A percentile compares a stretch with the other conserved stretches of the same genome.
Evolutionary conservation across 257 asterid genomes (phyloP).

Genomic region (Hygrophila difformis): DNA sequence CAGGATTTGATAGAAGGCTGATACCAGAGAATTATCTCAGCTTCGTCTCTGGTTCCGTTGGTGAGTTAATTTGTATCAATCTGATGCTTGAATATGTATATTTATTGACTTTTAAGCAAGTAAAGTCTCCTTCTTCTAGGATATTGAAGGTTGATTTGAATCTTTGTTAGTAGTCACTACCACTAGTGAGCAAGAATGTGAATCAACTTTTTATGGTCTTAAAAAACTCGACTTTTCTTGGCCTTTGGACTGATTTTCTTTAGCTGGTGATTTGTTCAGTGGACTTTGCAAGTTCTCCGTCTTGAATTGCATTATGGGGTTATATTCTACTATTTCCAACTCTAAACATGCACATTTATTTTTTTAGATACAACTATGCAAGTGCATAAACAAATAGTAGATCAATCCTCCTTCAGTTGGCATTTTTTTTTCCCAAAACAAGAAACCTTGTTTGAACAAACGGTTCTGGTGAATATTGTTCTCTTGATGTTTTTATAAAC

Average conservation of each 20-base stretch:
- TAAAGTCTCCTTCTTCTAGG: too few species aligned
- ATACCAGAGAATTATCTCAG: conserved; percentile 89
- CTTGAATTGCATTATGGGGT: not conserved
- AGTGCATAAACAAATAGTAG: not conserved
- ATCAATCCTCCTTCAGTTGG: not conserved
- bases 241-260: not conserved
- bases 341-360: too few species aligned
- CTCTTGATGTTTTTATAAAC: too few species aligned
- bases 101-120: not conserved
- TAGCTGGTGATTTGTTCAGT: too few species aligned
- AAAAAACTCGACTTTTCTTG: conserved; percentile 7
- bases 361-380: not conserved
- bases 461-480: too few species aligned
- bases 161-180: not conserved
- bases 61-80: conserved; percentile 32
- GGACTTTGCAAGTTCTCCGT: too few species aligned
- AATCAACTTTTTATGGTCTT: conserved; percentile 1
- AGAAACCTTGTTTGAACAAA: too few species aligned
- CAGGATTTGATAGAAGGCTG: conserved; percentile 90
- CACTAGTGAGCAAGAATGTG: not conserved
- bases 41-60: conserved; percentile 76
- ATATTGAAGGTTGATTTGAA: not conserved
- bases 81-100: not conserved
- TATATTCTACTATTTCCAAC: too few species aligned
- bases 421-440: not conserved